Base-by-base conservation (phyloP, 805 yeast species). In the Schizosaccharomyces octosporus region DNA sequence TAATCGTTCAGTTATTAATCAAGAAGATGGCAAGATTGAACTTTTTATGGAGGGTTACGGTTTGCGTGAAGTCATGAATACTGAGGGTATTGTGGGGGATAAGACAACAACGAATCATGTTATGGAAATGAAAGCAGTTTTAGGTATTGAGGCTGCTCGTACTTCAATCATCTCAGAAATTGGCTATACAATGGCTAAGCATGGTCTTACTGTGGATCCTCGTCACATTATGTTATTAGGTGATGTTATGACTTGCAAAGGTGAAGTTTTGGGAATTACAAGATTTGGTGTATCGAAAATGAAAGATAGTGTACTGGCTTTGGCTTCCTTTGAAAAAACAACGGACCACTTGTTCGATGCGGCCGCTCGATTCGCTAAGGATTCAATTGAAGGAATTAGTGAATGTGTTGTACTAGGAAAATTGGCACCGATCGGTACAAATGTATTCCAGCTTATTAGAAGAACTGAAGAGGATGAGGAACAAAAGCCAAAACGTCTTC, bases 181-280 rank as follows among this genome's bases (percentile, higher is more conserved):
- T 72, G 95, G 86, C 70, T 88, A 88, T 70, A 93, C 98, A 62
- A 93, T 93, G 99, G 83, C 95, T 70, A 87, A 88, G 73, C 98
- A 93, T 76, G 99, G 99, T 73, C 93, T 93, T 98, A 87, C 95
- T 71, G 97, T 93, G 60, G 99, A 93, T 77, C 98, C 97, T 64
- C 95, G 99, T 77, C 99, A 93, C 72, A 89, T 94, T 71, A 97
- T 93, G 75, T 76, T 93, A 59, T 75, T 93, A 65, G 98, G 98
- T 65, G 99, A 93, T 72, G 97, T 93, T 60, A 93, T 93, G 99
- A 87, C 97, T 0, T 93, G 87, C 72, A 93, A 93, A 74, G 99
- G 99, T 63, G 98, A 93, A 71, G 95, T 93, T 13, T 78, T 94
- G 66, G 98, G 99, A 72, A 93, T 93, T 70, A 93, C 99, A 1